Evolutionary conservation across 164 flowering plant genomes (phyloP), one percentile per base, ranked within the genome.

Genomic region (Nymphaea colorata): DNA sequence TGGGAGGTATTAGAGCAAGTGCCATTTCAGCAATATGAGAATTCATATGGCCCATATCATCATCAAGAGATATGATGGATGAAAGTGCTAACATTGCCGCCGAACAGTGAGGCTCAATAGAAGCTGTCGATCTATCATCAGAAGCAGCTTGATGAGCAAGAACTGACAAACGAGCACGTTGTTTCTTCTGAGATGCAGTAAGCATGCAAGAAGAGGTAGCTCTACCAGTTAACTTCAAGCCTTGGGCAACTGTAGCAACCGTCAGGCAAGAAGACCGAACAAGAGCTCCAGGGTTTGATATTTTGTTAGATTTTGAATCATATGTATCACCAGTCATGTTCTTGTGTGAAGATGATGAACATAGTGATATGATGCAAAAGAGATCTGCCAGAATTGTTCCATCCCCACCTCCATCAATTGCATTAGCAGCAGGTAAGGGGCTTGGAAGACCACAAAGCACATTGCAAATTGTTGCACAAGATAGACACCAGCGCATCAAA

Each of bases 71-170:
- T 61, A 90, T 73, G 72, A 94, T 78, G 61, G 97, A 91, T 68
- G 96, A 88, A 71, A 91, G 79, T 73, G 99, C 98, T 64, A 94
- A 74, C 99, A 90, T 90, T 69, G 96, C 91, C 10, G 97, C 79
- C 60, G 91, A 84, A 80, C 77, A 71, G 67, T 85, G 86, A 61
- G 63, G 63, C 74, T 81, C 86, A 59, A 85, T 73, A 44, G 79
- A 79, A 45, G 76, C 66, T 64, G 72, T 74, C 67, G 73, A 71
- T 68, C 74, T 76, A 55, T 88, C 90, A 75, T 86, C 85, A 65
- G 84, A 79, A 66, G 96, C 81, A 81, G 83, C 78, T 74, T 80
- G 79, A 73, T 86, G 85, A 36, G 92, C 85, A 61, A 94, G 84
- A 45, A 85, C 55, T 1, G 96, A 83, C 69, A 94, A 83, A 57